A percentile compares a stretch with the other conserved stretches of the same genome.
phyloP scores from a whole-genome alignment of 108 stramenopile species.

The Nitzschia putrida region DNA sequence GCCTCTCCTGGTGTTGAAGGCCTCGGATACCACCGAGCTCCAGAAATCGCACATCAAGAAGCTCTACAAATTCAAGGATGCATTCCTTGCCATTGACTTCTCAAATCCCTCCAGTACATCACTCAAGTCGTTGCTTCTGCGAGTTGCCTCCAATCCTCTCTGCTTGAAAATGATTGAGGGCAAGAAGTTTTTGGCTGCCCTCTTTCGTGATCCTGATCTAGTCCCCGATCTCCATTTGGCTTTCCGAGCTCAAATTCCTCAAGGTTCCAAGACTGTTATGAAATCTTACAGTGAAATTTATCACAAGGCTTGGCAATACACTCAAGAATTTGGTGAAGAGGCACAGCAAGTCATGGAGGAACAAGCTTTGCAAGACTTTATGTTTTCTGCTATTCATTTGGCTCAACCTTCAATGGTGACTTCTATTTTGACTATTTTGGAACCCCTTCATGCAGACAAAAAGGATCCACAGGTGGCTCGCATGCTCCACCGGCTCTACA shows the following conservation, averaged over 20 bases:
- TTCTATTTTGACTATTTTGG: slow-evolving; percentile 55
- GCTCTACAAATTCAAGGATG: slow-evolving; percentile 66
- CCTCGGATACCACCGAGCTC: slow-evolving; percentile 40
- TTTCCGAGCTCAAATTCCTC: slow-evolving; percentile 62
- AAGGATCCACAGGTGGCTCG: slow-evolving; percentile 74
- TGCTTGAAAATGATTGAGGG: slow-evolving; percentile 72
- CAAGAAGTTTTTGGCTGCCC: slow-evolving; percentile 64
- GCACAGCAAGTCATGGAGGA: slow-evolving; percentile 60
- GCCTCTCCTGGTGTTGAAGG: slow-evolving; percentile 70
- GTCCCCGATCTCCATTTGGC: slow-evolving; percentile 68
- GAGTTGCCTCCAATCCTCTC: slow-evolving; percentile 68
- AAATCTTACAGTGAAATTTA: slow-evolving; percentile 84
- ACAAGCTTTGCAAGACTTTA: slow-evolving; percentile 83
- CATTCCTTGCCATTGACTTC: slow-evolving; percentile 84
- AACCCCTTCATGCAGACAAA: slow-evolving; percentile 79
- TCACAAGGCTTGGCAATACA: slow-evolving; percentile 82
- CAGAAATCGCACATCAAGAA: slow-evolving; percentile 79
- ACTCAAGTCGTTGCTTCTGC: slow-evolving; percentile 59
- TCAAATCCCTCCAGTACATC: slow-evolving; percentile 72
- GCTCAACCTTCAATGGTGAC: slow-evolving; percentile 21
- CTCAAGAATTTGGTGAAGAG: slow-evolving; percentile 29
- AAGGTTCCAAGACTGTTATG: slow-evolving; percentile 60
- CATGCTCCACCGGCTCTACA: slow-evolving; percentile 81
- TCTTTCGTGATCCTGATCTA: slow-evolving; percentile 74
- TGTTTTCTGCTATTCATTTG: slow-evolving; percentile 71